Base-by-base conservation (phyloP, 345 rosid genomes). In the Sonneratia caseolaris region DNA sequence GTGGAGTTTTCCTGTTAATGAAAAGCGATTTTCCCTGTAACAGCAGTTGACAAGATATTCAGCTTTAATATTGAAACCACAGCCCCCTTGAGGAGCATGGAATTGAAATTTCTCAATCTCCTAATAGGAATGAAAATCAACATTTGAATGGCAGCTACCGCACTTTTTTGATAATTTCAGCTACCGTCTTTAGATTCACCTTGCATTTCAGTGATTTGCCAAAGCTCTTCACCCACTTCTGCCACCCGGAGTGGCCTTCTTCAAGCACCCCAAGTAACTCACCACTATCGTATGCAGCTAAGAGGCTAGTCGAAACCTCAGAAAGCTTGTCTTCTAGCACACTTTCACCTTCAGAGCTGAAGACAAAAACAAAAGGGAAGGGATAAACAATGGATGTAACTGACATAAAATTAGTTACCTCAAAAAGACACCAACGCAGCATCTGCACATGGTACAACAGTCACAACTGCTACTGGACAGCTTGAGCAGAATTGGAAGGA, bases 161-260 rank as follows among this genome's bases (percentile, higher is more conserved):
- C 32, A 27, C 32, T 27, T 27, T 27, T 27, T 27, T 27, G 32
- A 27, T 27, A 27, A 27, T 27, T 27, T 27, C 32, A 27, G 32
- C 32, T 27, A 27, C 32, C 32, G 22, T 38, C 61, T 12, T 27
- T 64, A 68, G 70, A 81, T 76, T 73, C 35, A 89, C 98, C 88
- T 93, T 89, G 83, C 96, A 95, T 70, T 89, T 89, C 70, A 81
- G 66, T 27, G 88, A 73, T 84, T 89, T 89, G 73, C 97, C 93
- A 43, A 91, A 93, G 76, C 81, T 81, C 84, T 93, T 91, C 72
- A 86, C 96, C 96, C 97, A 91, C 79, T 83, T 91, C 86, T 91
- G 84, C 98, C 98, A 91, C 61, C 90, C 96, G 27, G 86, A 76
- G 70, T 27, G 84, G 36, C 97, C 96, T 79, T 86, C 94, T 72